A percentile compares a stretch with the other conserved stretches of the same genome.
Evolutionary conservation across 306 rosid genomes (phyloP).

Genomic region (Citrullus colocynthis): DNA sequence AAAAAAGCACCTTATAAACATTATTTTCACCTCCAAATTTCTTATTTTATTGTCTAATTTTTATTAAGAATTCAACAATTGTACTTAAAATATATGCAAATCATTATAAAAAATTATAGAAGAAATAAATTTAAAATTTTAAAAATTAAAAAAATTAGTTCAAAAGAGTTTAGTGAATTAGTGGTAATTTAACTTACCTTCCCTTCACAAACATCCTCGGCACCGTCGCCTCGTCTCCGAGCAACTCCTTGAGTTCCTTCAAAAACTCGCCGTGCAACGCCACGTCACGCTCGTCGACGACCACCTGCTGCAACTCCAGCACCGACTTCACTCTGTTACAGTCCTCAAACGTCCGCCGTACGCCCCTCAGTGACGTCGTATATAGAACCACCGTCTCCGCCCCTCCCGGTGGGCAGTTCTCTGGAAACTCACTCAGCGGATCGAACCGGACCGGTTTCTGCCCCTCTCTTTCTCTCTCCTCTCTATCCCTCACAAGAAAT

Average conservation of each 20-base stretch:
- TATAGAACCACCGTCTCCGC: conserved; percentile 54
- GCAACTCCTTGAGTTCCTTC: conserved; percentile 43
- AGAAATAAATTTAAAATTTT: too few species aligned
- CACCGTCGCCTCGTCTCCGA: conserved; percentile 25
- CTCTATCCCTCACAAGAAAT: conserved; percentile 47
- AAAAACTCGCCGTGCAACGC: conserved; percentile 57
- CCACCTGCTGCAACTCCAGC: conserved; percentile 46
- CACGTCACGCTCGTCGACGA: conserved; percentile 83
- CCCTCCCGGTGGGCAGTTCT: conserved; percentile 69
- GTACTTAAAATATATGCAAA: too few species aligned
- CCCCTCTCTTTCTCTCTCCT: conserved; percentile 59
- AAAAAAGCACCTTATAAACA: too few species aligned
- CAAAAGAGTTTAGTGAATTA: background rate
- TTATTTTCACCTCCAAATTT: too few species aligned
- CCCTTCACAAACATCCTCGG: conserved; percentile 82
- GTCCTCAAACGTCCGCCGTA: conserved; percentile 64
- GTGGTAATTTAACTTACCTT: conserved; percentile 6
- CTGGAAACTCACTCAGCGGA: conserved; percentile 50
- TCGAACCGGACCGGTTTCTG: conserved; percentile 21
- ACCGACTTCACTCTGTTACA: conserved; percentile 46
- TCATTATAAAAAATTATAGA: too few species aligned
- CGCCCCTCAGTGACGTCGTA: conserved; percentile 82
- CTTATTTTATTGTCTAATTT: too few species aligned
- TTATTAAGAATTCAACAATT: too few species aligned
- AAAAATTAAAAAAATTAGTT: background rate